phyloP scores from a whole-genome alignment of 768 basidiomycete genomes.

The Calocybe cyanea region DNA sequence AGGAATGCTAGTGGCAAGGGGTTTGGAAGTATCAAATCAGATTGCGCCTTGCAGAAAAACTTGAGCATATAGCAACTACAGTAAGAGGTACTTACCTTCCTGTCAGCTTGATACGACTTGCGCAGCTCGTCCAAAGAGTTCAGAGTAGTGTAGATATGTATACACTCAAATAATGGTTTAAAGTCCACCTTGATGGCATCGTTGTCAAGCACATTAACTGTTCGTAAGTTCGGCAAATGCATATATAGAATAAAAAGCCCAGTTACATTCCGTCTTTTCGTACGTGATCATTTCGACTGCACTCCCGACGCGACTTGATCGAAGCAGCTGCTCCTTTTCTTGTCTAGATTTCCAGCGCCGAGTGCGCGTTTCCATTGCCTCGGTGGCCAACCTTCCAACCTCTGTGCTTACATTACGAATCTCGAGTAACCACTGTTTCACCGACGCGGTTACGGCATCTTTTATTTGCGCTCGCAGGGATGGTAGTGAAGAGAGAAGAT shows the following conservation, averaged over 20 bases:
- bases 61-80: not conserved
- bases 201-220: slow-evolving; percentile 91
- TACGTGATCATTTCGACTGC: slow-evolving; percentile 90
- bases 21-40: slow-evolving; percentile 84
- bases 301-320: slow-evolving; percentile 78
- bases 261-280: slow-evolving; percentile 92
- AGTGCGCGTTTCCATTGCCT: slow-evolving; percentile 82
- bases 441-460: slow-evolving; percentile 89
- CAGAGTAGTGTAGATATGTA: slow-evolving; percentile 92
- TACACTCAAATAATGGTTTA: slow-evolving; percentile 92
- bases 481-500: slow-evolving; percentile 88
- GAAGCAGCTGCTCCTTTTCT: slow-evolving; percentile 80
- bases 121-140: slow-evolving; percentile 90
- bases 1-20: slow-evolving; percentile 67
- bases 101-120: slow-evolving; percentile 92
- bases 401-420: slow-evolving; percentile 84
- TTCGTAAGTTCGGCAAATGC: slow-evolving; percentile 9
- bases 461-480: slow-evolving; percentile 87
- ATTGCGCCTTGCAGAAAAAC: slow-evolving; percentile 74
- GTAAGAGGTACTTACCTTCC: slow-evolving; percentile 55
- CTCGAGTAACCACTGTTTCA: slow-evolving; percentile 96
- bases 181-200: slow-evolving; percentile 89
- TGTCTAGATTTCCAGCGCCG: slow-evolving; percentile 80
- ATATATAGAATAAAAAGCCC: not conserved
- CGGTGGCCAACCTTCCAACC: slow-evolving; percentile 84